phyloP scores from a whole-genome alignment of 2,329 filamentous ascomycete genomes.

The Mariannaea elegans region DNA sequence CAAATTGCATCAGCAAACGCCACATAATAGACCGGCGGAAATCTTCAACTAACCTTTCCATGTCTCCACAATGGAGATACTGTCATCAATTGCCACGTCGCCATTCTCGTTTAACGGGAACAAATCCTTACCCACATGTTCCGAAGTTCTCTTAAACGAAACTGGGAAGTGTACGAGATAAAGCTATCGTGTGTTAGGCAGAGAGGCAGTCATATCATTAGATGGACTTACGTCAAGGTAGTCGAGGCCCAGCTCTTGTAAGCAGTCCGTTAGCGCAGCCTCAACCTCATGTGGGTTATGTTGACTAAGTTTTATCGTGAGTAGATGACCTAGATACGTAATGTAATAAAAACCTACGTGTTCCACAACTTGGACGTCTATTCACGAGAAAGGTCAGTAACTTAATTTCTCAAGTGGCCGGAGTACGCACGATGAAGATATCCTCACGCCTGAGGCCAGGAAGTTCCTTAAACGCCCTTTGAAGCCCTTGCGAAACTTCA shows the following conservation, averaged over 20 bases:
- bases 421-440: not conserved
- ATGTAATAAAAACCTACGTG: not conserved
- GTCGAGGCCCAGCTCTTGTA: constrained; percentile 7
- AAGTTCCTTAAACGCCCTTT: not conserved
- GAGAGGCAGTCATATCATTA: not conserved
- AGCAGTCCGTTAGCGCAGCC: constrained; percentile 4
- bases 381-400: not conserved
- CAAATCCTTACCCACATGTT: not conserved
- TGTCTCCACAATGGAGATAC: constrained; percentile 49
- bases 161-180: constrained; percentile 15
- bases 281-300: constrained; percentile 4
- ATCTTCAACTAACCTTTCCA: constrained; percentile 47
- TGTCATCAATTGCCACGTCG: constrained; percentile 51
- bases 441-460: constrained; percentile 1
- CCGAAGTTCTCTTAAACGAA: constrained; percentile 2
- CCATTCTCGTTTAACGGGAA: constrained; percentile 34
- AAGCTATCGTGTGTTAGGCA: not conserved
- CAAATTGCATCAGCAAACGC: not conserved
- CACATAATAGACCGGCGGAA: not conserved
- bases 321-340: not conserved
- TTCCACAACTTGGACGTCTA: not conserved
- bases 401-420: not conserved
- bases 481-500: not conserved
- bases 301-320: not conserved
- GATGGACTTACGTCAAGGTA: constrained; percentile 5